Percentiles rank a stretch among this genome's conserved stretches.
These are phyloP conservation scores for Discostella stelligera DNA, from an alignment of 352 stramenopile genomes.

Conservation along the genomic window DNA sequence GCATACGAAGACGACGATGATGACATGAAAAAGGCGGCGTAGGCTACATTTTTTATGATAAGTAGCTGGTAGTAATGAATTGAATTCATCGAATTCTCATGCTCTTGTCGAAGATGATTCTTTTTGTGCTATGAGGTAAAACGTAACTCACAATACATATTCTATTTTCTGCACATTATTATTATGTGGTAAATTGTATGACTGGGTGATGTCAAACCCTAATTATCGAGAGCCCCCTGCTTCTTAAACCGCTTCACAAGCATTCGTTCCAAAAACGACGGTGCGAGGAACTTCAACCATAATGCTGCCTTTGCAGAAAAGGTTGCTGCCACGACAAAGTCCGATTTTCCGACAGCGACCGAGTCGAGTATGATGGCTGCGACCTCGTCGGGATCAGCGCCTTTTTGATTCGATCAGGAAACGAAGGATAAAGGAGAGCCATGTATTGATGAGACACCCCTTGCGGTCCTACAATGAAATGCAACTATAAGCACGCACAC, in stretches of 20 bases:
- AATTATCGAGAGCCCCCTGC: constrained; percentile 22
- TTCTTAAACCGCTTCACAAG: constrained; percentile 71
- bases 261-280: constrained; percentile 59
- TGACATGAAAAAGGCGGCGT: constrained; percentile 48
- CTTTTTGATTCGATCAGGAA: constrained; percentile 20
- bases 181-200: too few species aligned
- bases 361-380: constrained; percentile 60
- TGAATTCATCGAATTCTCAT: neutral
- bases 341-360: constrained; percentile 44
- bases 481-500: neutral
- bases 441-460: too few species aligned
- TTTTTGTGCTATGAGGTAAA: too few species aligned
- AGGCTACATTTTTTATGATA: neutral
- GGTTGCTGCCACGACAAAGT: constrained; percentile 76
- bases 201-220: neutral
- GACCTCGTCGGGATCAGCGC: constrained; percentile 68
- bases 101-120: neutral
- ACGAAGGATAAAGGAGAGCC: neutral
- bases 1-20: constrained; percentile 87
- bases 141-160: neutral
- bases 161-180: too few species aligned
- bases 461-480: neutral
- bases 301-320: constrained; percentile 63
- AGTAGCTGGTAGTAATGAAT: neutral
- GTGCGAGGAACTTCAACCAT: constrained; percentile 66